Conservation (phyloP, 768 basidiomycete species). For the Daedalea quercina region DNA sequence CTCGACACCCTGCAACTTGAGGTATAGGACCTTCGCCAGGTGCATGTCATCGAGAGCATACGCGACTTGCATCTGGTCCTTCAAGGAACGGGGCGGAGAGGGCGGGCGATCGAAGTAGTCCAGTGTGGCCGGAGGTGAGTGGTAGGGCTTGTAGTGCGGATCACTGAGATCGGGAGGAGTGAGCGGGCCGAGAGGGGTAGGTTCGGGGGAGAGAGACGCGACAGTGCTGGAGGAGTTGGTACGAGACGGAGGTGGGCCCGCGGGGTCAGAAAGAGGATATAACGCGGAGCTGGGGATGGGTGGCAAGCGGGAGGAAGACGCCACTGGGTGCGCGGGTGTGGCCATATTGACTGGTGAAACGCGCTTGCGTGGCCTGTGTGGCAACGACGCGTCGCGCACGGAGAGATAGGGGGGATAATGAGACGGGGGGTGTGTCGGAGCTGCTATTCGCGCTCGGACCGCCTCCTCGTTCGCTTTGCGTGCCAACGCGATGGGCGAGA, state of each 20-base stretch:
- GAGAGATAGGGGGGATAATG: background rate
- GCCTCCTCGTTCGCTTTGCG: slow-evolving; percentile 5
- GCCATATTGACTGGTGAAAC: background rate
- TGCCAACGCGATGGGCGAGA: slow-evolving; percentile 19
- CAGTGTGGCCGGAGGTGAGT: slow-evolving; percentile 22
- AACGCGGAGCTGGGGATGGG: slow-evolving; percentile 6
- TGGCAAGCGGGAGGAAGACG: slow-evolving; percentile 16
- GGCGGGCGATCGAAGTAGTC: slow-evolving; percentile 42
- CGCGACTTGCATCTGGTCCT: slow-evolving; percentile 61
- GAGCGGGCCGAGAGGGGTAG: slow-evolving; percentile 18
- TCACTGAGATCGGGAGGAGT: slow-evolving; percentile 20
- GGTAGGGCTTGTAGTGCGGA: slow-evolving; percentile 30
- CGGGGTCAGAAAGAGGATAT: slow-evolving; percentile 4
- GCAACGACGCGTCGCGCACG: slow-evolving; percentile 1
- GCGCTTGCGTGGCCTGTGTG: slow-evolving; percentile 9
- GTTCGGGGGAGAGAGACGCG: slow-evolving; percentile 16
- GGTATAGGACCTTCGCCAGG: slow-evolving; percentile 56
- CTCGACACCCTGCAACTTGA: slow-evolving; percentile 54
- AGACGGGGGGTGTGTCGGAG: slow-evolving; percentile 1
- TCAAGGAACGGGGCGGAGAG: slow-evolving; percentile 37
- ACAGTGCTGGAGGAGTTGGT: slow-evolving; percentile 19
- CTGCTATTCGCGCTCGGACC: slow-evolving; percentile 10
- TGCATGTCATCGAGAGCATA: slow-evolving; percentile 64
- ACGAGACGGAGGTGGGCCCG: slow-evolving; percentile 10
- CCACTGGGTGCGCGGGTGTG: slow-evolving; percentile 7